Evolutionary conservation across 2,329 filamentous ascomycete species (phyloP), one percentile per base, ranked within the genome.

Genomic region (Sclerotiophoma versabilis): DNA sequence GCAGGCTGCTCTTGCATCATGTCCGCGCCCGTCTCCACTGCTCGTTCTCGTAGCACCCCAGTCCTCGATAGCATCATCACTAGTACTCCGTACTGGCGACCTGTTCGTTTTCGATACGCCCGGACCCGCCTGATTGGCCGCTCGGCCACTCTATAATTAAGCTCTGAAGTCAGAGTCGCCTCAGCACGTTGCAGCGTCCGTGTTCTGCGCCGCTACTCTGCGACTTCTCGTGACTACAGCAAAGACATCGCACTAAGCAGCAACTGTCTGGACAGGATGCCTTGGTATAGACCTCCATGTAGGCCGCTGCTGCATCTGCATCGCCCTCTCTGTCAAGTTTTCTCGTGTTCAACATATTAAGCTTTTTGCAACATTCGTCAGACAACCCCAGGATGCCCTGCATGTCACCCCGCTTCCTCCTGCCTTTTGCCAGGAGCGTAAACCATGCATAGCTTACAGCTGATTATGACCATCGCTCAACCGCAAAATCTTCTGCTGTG

Each of bases 1-100:
- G 42, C 48, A 44, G 19, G 55, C 39, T 50, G 44, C 44, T 9
- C 41, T 50, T 52, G 47, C 60, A 55, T 50, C 51, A 58, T 59
- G 47, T 42, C 43, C 37, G 22, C 36, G 34, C 27, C 32, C 33
- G 43, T 37, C 49, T 44, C 39, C 39, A 25, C 41, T 47, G 47
- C 49, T 39, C 43, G 44, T 57, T 45, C 48, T 52, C 22, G 23
- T 23, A 7, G 25, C 41, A 37, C 33, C 39, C 47, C 30, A 30
- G 41, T 25, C 30, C 10, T 33, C 37, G 12, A 42, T 56, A 36
- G 29, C 47, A 50, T 43, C 37, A 33, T 47, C n/a, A n/a, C n/a
- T n/a, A n/a, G n/a, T n/a, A n/a, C n/a, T 22, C 23, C 25, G 36
- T 46, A 11, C 6, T 27, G n/a, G 43, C 36, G 29, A 32, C 36